Base-by-base conservation (phyloP, 345 rosid genomes). In the Eucalyptus brandiana region DNA sequence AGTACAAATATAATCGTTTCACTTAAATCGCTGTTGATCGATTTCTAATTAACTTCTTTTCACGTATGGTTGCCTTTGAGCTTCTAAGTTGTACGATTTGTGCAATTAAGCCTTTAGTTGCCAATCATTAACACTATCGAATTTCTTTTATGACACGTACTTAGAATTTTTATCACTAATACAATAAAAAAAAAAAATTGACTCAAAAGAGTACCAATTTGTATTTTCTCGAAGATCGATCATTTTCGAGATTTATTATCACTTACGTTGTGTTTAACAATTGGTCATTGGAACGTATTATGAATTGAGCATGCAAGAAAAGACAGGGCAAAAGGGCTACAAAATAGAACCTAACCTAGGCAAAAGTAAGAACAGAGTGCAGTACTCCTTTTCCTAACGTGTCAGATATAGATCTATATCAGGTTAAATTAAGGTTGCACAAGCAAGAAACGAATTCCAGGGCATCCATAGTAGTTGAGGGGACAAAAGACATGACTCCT, bases 271-370 rank as follows among this genome's bases (percentile, higher is more conserved):
- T 76, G 28, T 21, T 76, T 37, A 21, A 24, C 15, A 11, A 11
- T 6, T 5, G 3, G 1, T 0, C 4, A 76, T 21, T 72, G 5
- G 5, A 3, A 37, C 2, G 5, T 37, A 21, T 72, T 24, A 2
- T 19, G 45, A 37, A 9, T 76, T 11, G 12, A 69, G 26, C 44
- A 18, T 19, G 6, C 8, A 3, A 9, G 45, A 19, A 37, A 72
- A 21, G 15, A 12, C 4, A 19, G 1, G 12, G 44, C 1, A 2
- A 42, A 37, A 72, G 8, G 81, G 6, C 15, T 37, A 19, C 5
- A 3, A 21, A 19, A 6, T 72, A 15, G 45, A 19, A 72, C 15
- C 23, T 37, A 72, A 6, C 44, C 42, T 19, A 19, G 45, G 21
- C 26, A 18, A 72, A 72, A 9, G 40, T 2, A 37, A 19, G 45